These are phyloP conservation scores for Cryptococcus neoformans DNA, from an alignment of 1,284 basidiomycete species.

Conservation along the genomic window DNA sequence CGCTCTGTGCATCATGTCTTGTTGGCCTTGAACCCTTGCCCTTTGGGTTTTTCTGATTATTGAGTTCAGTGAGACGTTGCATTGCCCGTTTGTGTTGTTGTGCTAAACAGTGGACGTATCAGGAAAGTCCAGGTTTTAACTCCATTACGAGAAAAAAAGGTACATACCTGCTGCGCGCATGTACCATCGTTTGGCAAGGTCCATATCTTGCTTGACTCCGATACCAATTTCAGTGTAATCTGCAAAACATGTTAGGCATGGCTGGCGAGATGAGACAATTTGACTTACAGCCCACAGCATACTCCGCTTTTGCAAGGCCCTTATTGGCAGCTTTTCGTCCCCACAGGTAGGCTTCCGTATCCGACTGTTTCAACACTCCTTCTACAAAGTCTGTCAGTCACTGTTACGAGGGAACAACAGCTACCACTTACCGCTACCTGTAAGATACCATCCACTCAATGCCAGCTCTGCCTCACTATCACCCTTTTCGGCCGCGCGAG, in stretches of 20 bases:
- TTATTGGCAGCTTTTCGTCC: constrained; percentile 89
- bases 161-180: constrained; percentile 90
- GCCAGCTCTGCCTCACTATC: constrained; percentile 93
- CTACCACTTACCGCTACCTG: constrained; percentile 59
- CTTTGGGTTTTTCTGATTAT: constrained; percentile 46
- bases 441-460: constrained; percentile 95
- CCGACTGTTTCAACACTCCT: constrained; percentile 93
- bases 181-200: constrained; percentile 98
- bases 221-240: constrained; percentile 97
- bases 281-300: constrained; percentile 75
- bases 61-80: constrained; percentile 80
- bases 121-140: not conserved
- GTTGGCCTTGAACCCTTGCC: constrained; percentile 73
- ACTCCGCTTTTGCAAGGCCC: constrained; percentile 89
- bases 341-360: constrained; percentile 97
- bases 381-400: constrained; percentile 52
- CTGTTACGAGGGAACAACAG: not conserved
- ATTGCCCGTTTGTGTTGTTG: constrained; percentile 56
- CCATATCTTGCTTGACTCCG: constrained; percentile 91
- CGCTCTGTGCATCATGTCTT: constrained; percentile 83
- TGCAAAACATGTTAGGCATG: constrained; percentile 8
- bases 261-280: not conserved
- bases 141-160: not conserved
- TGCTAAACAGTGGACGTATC: constrained; percentile 16
- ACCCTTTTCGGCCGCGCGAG: constrained; percentile 93